Percentiles rank a stretch among this genome's conserved stretches.
These are phyloP conservation scores for Trichoderma erinaceum DNA, from an alignment of 495 filamentous ascomycete genomes.

Conservation along the genomic window DNA sequence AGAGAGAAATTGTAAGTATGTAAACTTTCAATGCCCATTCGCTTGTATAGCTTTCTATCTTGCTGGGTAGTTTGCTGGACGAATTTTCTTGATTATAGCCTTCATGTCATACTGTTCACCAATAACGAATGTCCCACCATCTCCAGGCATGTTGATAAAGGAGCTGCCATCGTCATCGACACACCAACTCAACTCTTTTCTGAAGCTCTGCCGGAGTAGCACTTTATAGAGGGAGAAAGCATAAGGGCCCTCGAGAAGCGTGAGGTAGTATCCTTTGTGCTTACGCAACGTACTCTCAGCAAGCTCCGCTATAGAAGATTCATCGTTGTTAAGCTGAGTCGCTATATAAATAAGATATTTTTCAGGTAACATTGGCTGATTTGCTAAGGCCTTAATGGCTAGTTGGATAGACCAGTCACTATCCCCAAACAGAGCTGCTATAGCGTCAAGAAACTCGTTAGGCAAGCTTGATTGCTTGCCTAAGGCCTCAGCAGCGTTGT, in stretches of 20 bases:
- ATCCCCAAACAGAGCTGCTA: slow-evolving; percentile 17
- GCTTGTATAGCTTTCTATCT: background rate
- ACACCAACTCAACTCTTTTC: background rate
- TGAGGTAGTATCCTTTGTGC: background rate
- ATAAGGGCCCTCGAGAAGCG: background rate
- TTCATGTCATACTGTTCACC: background rate
- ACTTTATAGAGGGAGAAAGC: background rate
- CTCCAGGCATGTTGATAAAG: background rate
- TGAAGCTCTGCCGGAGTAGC: background rate
- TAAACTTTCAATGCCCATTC: background rate
- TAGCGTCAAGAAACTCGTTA: slow-evolving; percentile 16
- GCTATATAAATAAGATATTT: background rate
- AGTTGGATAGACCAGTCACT: slow-evolving; percentile 13
- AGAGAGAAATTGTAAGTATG: background rate
- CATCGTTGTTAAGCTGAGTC: background rate
- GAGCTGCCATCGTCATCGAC: background rate
- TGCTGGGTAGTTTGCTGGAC: background rate
- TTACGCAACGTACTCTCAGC: background rate
- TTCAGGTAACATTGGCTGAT: background rate
- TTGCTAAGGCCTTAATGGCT: slow-evolving; percentile 15
- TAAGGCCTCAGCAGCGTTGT: slow-evolving; percentile 16
- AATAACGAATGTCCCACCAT: background rate
- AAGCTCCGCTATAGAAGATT: no score
- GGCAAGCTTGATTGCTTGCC: slow-evolving; percentile 12
- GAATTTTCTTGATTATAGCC: background rate